Conservation (phyloP, 306 rosid genomes). For the Potentilla sterilis region DNA sequence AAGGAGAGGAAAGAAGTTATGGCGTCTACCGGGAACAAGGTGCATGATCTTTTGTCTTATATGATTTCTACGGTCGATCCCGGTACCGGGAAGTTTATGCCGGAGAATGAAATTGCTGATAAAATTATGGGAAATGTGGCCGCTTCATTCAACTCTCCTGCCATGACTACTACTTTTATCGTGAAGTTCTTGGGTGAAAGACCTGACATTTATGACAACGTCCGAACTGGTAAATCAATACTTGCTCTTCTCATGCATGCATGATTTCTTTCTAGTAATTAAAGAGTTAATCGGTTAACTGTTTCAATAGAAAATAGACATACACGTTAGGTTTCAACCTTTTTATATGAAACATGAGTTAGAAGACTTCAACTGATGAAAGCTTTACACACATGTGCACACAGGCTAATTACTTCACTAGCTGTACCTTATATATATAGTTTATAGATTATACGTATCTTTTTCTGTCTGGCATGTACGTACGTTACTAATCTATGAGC, state of each 20-base stretch:
- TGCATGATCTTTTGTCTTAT: not conserved
- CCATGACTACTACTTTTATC: slow-evolving; percentile 19
- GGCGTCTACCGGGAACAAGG: not conserved
- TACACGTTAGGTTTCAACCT: too few species aligned
- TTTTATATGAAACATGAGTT: not conserved
- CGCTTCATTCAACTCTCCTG: slow-evolving; percentile 2
- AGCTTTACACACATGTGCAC: too few species aligned
- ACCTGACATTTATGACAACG: slow-evolving; percentile 24
- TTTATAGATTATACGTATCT: too few species aligned
- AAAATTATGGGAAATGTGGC: slow-evolving; percentile 10
- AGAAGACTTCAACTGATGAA: not conserved
- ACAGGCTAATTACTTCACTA: too few species aligned
- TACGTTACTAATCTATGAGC: too few species aligned
- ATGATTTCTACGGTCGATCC: slow-evolving; percentile 3
- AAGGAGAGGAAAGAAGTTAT: slow-evolving; percentile 8
- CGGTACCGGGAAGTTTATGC: not conserved
- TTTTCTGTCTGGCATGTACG: too few species aligned
- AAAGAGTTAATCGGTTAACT: too few species aligned
- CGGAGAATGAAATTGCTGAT: slow-evolving; percentile 16
- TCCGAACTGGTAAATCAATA: slow-evolving; percentile 17
- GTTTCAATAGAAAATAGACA: not conserved
- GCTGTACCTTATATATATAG: too few species aligned
- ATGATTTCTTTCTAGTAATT: not conserved
- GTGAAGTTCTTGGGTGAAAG: slow-evolving; percentile 44
- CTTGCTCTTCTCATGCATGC: too few species aligned